These are phyloP conservation scores for Peronosclerospora sorghi DNA, from an alignment of 352 stramenopile species.

Conservation along the genomic window DNA sequence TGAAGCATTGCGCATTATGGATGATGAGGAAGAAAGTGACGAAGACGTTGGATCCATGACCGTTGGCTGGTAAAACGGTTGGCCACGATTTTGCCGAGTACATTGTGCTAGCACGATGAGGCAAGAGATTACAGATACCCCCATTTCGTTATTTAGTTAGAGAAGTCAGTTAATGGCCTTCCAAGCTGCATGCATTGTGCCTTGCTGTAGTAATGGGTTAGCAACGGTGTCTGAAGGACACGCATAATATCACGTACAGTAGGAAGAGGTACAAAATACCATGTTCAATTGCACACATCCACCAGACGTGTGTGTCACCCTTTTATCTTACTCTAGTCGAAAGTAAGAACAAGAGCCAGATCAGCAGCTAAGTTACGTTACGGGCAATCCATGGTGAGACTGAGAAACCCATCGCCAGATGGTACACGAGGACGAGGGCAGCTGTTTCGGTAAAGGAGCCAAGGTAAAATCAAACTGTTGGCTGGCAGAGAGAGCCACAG, in stretches of 20 bases:
- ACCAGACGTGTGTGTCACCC: too few relatives aligned
- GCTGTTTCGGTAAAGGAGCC: too few relatives aligned
- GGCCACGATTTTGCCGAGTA: slow-evolving; percentile 3
- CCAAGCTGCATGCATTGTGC: slow-evolving; percentile 1
- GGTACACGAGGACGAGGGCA: too few relatives aligned
- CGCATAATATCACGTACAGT: slow-evolving; percentile 18
- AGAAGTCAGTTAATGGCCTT: slow-evolving; percentile 14
- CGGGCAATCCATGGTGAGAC: too few relatives aligned
- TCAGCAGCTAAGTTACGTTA: too few relatives aligned
- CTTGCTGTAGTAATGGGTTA: not conserved
- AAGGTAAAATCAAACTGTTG: too few relatives aligned
- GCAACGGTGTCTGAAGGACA: slow-evolving; percentile 6
- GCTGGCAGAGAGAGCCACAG: too few relatives aligned
- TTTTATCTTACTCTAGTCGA: too few relatives aligned
- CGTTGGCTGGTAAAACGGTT: slow-evolving; percentile 48
- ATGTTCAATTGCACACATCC: too few relatives aligned
- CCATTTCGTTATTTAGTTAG: slow-evolving; percentile 30
- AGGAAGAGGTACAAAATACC: slow-evolving; percentile 5
- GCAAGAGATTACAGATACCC: slow-evolving; percentile 6
- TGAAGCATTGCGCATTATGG: slow-evolving; percentile 60
- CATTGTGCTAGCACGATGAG: slow-evolving; percentile 13
- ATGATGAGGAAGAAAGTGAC: slow-evolving; percentile 53
- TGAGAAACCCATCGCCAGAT: too few relatives aligned
- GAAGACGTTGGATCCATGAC: slow-evolving; percentile 72
- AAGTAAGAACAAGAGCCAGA: too few relatives aligned